Conservation (phyloP, 768 basidiomycete species). For the Udeniomyces megalosporus region DNA sequence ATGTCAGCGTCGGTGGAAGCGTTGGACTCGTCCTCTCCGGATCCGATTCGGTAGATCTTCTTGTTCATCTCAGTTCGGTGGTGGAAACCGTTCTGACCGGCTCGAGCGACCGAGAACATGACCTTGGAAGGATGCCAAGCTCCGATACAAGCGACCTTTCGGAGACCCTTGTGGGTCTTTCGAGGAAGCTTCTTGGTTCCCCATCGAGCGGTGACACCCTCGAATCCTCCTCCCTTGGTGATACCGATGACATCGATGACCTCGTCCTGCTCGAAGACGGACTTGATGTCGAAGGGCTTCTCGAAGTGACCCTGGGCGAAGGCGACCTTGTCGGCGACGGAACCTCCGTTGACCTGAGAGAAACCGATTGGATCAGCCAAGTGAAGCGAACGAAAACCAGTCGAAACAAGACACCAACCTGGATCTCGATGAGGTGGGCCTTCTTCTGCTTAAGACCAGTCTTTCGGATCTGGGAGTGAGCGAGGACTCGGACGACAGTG, state of each 20-base stretch:
- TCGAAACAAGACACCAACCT: conserved; percentile 28
- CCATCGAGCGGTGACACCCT: conserved; percentile 99
- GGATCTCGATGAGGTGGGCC: conserved; percentile 99
- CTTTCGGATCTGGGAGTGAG: conserved; percentile 97
- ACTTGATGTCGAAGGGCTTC: conserved; percentile 73
- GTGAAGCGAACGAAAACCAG: neutral
- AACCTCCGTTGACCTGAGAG: conserved; percentile 68
- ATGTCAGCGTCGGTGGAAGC: conserved; percentile 90
- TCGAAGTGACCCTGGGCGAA: conserved; percentile 88
- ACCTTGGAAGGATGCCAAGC: conserved; percentile 49
- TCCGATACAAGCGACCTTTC: conserved; percentile 44
- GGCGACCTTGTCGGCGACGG: conserved; percentile 90
- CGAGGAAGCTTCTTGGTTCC: conserved; percentile 96
- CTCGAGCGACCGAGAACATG: conserved; percentile 99
- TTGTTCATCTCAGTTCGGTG: conserved; percentile 64
- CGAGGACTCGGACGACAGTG: conserved; percentile 97
- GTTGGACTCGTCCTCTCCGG: conserved; percentile 56
- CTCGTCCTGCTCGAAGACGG: conserved; percentile 93
- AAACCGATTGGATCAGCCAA: neutral
- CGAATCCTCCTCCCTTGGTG: conserved; percentile 94
- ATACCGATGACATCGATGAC: conserved; percentile 92
- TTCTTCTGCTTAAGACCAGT: conserved; percentile 97
- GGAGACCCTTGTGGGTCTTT: conserved; percentile 99
- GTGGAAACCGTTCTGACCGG: conserved; percentile 69
- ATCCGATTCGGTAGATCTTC: conserved; percentile 91